phyloP scores from a whole-genome alignment of 768 basidiomycete genomes.

The Cubamyces lactineus region DNA sequence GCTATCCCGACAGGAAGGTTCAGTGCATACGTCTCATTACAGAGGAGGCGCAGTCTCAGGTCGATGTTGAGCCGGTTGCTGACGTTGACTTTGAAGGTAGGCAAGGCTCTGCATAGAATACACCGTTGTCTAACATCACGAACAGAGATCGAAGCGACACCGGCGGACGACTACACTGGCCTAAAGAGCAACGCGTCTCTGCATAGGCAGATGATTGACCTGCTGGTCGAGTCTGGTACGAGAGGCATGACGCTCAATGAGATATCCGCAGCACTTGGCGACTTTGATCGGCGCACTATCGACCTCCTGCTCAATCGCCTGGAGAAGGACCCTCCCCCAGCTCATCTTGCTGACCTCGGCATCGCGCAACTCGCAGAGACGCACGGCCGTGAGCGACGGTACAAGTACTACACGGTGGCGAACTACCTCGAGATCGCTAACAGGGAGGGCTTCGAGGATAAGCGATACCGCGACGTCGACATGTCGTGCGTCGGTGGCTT shows the following conservation, averaged over 20 bases:
- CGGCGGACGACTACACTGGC: conserved; percentile 8
- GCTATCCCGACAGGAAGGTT: conserved; percentile 46
- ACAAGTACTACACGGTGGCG: conserved; percentile 78
- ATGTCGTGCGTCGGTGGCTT: conserved; percentile 59
- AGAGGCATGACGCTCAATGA: conserved; percentile 76
- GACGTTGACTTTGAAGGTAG: conserved; percentile 21
- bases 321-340: conserved; percentile 63
- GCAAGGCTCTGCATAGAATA: neutral
- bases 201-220: conserved; percentile 78
- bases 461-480: conserved; percentile 50
- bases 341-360: conserved; percentile 72
- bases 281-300: conserved; percentile 80
- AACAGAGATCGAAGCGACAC: conserved; percentile 33
- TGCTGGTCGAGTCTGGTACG: conserved; percentile 68
- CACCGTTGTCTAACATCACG: neutral
- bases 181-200: conserved; percentile 67
- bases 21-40: conserved; percentile 70
- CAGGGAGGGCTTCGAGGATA: conserved; percentile 65
- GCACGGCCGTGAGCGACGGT: conserved; percentile 81
- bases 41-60: conserved; percentile 34
- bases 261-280: conserved; percentile 59
- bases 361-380: conserved; percentile 80
- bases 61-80: conserved; percentile 5
- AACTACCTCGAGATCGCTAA: conserved; percentile 67
- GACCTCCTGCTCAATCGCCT: conserved; percentile 79